phyloP scores from a whole-genome alignment of 495 filamentous ascomycete species.

The Hypoxylon intermedium region DNA sequence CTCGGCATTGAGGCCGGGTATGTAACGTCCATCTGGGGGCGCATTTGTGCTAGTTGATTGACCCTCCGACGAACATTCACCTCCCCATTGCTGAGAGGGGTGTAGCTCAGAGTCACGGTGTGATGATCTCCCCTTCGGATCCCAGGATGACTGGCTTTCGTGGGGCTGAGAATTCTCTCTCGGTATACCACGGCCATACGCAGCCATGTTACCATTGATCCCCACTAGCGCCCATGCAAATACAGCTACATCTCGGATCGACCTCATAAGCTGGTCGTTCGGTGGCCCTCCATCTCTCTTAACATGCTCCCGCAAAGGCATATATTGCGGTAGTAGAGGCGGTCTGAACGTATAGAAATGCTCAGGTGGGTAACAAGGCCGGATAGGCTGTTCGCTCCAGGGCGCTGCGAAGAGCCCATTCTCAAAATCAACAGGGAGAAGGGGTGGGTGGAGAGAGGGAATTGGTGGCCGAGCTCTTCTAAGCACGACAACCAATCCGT shows the following conservation, averaged over 20 bases:
- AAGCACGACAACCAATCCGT: constrained; percentile 84
- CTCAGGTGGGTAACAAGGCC: constrained; percentile 51
- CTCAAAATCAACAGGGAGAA: constrained; percentile 57
- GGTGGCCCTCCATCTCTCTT: constrained; percentile 59
- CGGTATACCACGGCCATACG: constrained; percentile 68
- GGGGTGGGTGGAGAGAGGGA: constrained; percentile 59
- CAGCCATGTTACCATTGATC: constrained; percentile 78
- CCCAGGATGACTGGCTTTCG: constrained; percentile 64
- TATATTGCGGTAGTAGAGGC: constrained; percentile 51
- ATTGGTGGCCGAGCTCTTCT: constrained; percentile 76
- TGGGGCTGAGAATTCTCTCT: constrained; percentile 64
- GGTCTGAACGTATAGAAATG: constrained; percentile 52
- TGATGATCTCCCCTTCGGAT: constrained; percentile 38
- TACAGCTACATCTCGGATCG: constrained; percentile 82
- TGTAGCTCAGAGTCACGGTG: constrained; percentile 33
- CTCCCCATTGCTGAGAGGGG: constrained; percentile 17
- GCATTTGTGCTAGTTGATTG: constrained; percentile 10
- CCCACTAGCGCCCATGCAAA: constrained; percentile 83
- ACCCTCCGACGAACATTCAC: not conserved
- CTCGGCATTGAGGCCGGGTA: constrained; percentile 10
- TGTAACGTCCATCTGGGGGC: constrained; percentile 8
- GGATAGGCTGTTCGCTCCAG: constrained; percentile 70
- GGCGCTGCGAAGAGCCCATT: constrained; percentile 81
- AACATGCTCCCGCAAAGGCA: constrained; percentile 53
- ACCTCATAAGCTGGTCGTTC: constrained; percentile 72